Evolutionary conservation across 2,329 filamentous ascomycete species (phyloP), one percentile per base, ranked within the genome.

Genomic region (Alternaria brassicicola): DNA sequence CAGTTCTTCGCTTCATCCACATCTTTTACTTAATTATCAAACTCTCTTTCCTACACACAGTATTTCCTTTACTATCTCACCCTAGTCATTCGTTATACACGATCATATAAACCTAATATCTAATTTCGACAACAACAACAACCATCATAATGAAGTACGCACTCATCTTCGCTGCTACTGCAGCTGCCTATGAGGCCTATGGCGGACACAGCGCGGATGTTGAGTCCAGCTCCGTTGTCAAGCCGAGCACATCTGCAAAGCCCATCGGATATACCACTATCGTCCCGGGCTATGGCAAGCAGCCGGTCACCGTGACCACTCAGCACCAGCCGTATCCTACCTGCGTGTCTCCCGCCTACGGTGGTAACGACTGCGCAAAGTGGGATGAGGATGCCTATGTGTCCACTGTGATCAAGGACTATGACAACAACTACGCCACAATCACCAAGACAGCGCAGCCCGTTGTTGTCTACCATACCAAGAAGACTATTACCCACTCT

Each of bases 271-370:
- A 72, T 59, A 69, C 72, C 26, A 74, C 71, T 35, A 64, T 75
- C 52, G 55, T 60, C 36, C 71, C 71, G 1, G 69, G 70, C 31
- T 65, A 71, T 36, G 66, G 63, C 31, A 63, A 73, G 59, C 35
- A 54, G 2, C 70, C 72, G 0, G 62, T 71, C 39, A 75, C 72
- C 28, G 66, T 76, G 52, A 76, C 73, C 41, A 54, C 61, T 5
- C 72, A 73, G 59, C 64, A 75, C 59, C 73, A 75, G 62, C 30
- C 70, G 1, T 64, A 75, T 59, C 68, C 72, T 1, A 74, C 72
- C 26, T 75, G 69, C 51, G 62, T 63, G 9, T 67, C 68, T 33
- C 59, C 62, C 38, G 55, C 53, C 28, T 65, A 66, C n/a, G 62
- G 55, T 21, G 57, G 35, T 28, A 62, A 62, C 45, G 51, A 47